phyloP scores from a whole-genome alignment of 2,329 filamentous ascomycete species.

The Venturia aucupariae region DNA sequence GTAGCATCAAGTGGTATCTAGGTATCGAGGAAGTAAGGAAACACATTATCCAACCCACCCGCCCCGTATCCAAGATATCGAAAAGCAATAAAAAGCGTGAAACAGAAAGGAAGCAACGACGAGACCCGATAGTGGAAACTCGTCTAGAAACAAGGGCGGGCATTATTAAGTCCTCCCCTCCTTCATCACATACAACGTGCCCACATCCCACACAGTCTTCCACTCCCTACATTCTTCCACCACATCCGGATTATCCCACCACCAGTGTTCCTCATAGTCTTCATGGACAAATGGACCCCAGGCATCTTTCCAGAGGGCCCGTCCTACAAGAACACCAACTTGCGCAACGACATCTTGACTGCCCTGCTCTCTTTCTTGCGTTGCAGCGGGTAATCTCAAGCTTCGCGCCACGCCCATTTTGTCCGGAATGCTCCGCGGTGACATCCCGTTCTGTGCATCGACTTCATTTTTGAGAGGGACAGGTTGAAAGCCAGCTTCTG shows the following conservation, averaged over 20 bases:
- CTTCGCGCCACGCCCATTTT: conserved; percentile 1
- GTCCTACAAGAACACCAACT: conserved; percentile 26
- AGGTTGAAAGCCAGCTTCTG: conserved; percentile 25
- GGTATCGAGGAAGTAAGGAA: neutral
- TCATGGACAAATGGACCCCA: conserved; percentile 29
- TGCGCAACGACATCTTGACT: conserved; percentile 23
- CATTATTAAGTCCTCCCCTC: neutral
- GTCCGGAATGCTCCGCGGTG: neutral
- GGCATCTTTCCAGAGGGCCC: conserved; percentile 29
- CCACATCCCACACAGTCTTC: conserved; percentile 30
- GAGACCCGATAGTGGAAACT: neutral
- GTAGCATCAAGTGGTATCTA: neutral
- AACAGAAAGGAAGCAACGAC: neutral
- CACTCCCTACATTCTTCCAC: conserved; percentile 27
- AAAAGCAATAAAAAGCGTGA: neutral
- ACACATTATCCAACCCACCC: neutral
- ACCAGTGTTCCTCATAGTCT: conserved; percentile 20
- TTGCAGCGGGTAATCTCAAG: conserved; percentile 7
- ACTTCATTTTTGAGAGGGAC: neutral
- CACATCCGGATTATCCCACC: conserved; percentile 32
- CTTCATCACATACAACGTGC: conserved; percentile 29
- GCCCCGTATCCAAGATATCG: neutral
- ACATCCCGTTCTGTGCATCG: neutral
- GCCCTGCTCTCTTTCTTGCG: neutral
- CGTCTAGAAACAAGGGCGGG: too few species aligned